Percentiles rank a stretch among this genome's conserved stretches.
phyloP scores from a whole-genome alignment of 768 basidiomycete species.

The Trametes cingulata region DNA sequence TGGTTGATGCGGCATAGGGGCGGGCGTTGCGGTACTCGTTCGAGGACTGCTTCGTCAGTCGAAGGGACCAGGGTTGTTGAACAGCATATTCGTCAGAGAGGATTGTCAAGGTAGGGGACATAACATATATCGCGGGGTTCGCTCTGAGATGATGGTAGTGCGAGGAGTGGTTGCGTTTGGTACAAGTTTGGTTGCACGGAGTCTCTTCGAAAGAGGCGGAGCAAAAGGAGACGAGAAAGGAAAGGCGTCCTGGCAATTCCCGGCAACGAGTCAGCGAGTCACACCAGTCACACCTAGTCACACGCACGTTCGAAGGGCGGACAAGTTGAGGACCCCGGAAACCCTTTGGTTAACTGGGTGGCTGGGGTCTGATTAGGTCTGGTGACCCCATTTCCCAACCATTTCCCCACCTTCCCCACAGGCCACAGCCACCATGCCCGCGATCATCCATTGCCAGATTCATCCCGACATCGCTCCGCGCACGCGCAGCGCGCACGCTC shows the following conservation, averaged over 20 bases:
- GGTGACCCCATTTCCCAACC: too few species aligned
- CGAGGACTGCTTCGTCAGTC: neutral
- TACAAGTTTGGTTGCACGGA: neutral
- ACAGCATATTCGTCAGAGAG: neutral
- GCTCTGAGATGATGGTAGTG: neutral
- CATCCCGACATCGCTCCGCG: neutral
- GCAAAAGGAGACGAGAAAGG: neutral
- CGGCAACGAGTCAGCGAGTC: too few species aligned
- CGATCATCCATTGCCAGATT: neutral
- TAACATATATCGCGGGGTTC: neutral
- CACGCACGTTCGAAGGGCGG: too few species aligned
- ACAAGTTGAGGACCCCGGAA: too few species aligned
- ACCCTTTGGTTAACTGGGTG: too few species aligned
- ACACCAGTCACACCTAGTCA: too few species aligned
- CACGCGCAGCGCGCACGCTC: neutral
- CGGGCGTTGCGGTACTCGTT: neutral
- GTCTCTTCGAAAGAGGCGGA: neutral
- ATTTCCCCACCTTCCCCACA: neutral
- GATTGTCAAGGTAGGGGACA: neutral
- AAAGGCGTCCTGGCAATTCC: too few species aligned
- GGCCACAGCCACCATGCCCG: neutral
- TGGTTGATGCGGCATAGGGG: neutral
- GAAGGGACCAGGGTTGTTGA: too few species aligned
- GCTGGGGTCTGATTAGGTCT: too few species aligned
- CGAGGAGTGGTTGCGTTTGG: neutral